Conservation (phyloP, 169 alveolate genomes). For the Plasmodium inui region DNA sequence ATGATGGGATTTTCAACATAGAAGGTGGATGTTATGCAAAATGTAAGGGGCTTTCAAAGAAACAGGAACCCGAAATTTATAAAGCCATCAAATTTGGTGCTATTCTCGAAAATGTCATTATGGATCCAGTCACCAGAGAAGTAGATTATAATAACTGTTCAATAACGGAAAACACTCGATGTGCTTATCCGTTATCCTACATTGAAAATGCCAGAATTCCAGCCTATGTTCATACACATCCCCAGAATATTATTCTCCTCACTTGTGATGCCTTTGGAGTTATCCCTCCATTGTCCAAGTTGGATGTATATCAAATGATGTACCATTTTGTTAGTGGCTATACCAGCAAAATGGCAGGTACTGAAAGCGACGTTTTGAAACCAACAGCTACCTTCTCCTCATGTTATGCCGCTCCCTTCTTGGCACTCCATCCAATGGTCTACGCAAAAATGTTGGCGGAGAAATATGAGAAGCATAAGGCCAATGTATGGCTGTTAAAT, state of each 20-base stretch:
- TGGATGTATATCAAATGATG: slow-evolving; percentile 92
- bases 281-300: slow-evolving; percentile 94
- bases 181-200: slow-evolving; percentile 94
- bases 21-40: slow-evolving; percentile 99
- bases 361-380: slow-evolving; percentile 94
- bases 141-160: slow-evolving; percentile 92
- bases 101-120: slow-evolving; percentile 92
- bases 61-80: slow-evolving; percentile 96
- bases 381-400: slow-evolving; percentile 97
- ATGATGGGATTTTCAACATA: slow-evolving; percentile 95
- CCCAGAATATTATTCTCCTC: slow-evolving; percentile 94
- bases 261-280: slow-evolving; percentile 98
- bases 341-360: slow-evolving; percentile 96
- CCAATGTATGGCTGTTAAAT: slow-evolving; percentile 93
- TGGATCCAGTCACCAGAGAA: slow-evolving; percentile 88
- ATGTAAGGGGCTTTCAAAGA: slow-evolving; percentile 90
- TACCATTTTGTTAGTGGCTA: slow-evolving; percentile 97
- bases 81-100: slow-evolving; percentile 94
- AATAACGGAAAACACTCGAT: slow-evolving; percentile 95
- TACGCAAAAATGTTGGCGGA: slow-evolving; percentile 91
- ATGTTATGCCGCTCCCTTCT: slow-evolving; percentile 97
- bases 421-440: slow-evolving; percentile 94
- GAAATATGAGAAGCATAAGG: slow-evolving; percentile 80
- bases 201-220: slow-evolving; percentile 95
- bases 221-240: slow-evolving; percentile 94